phyloP scores from a whole-genome alignment of 2,329 filamentous ascomycete species.

The Hyphodiscus sp. region DNA sequence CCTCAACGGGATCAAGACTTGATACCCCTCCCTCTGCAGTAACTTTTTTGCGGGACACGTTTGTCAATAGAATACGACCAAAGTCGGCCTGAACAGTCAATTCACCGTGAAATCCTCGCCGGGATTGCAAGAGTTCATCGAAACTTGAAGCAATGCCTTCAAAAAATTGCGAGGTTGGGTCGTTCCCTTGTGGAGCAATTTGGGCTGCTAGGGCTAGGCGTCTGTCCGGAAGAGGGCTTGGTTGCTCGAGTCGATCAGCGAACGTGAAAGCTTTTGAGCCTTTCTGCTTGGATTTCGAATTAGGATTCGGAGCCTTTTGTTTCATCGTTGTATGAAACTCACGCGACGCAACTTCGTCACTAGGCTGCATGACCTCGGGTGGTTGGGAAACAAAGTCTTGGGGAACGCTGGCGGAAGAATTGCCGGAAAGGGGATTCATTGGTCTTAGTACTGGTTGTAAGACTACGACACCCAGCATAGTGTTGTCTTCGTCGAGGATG shows the following conservation, averaged over 20 bases:
- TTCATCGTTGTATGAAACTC: conserved; percentile 23
- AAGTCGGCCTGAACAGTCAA: conserved; percentile 23
- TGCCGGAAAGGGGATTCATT: not conserved
- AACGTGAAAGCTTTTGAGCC: not conserved
- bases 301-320: conserved; percentile 15
- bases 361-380: conserved; percentile 4
- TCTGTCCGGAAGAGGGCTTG: not conserved
- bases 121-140: conserved; percentile 13
- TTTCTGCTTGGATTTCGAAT: conserved; percentile 3
- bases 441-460: not conserved
- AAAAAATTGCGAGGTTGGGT: conserved; percentile 19
- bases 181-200: not conserved
- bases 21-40: conserved; percentile 5
- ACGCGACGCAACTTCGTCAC: conserved; percentile 13
- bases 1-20: not conserved
- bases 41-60: conserved; percentile 9
- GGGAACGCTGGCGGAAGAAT: not conserved
- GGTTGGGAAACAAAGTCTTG: not conserved
- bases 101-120: conserved; percentile 22
- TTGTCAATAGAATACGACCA: conserved; percentile 23
- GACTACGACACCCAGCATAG: not conserved
- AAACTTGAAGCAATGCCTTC: conserved; percentile 14
- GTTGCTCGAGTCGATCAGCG: not conserved
- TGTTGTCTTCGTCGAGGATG: too few species aligned
- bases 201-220: not conserved